phyloP scores from a whole-genome alignment of 345 rosid genomes.

The Salix koriyanagi region DNA sequence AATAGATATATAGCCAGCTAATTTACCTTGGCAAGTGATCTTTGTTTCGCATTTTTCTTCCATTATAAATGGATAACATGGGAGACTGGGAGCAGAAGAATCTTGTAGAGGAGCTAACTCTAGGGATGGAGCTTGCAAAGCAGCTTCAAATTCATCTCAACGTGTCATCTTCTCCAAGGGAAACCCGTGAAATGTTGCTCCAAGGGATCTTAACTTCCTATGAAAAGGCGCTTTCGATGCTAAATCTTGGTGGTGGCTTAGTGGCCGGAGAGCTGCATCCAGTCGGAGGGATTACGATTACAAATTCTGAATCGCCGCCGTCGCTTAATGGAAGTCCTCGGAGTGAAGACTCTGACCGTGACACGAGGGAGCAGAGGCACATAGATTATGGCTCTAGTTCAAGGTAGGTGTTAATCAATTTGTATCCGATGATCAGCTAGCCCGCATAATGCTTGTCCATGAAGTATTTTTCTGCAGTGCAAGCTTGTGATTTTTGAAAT shows the following conservation, averaged over 20 bases:
- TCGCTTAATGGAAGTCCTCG: conserved; percentile 53
- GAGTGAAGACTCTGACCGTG: conserved; percentile 67
- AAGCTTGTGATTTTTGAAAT: neutral
- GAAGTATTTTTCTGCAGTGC: neutral
- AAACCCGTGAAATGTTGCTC: conserved; percentile 40
- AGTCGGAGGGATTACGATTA: conserved; percentile 14
- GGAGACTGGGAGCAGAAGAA: conserved; percentile 54
- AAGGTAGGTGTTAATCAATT: conserved; percentile 20
- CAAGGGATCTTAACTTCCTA: conserved; percentile 53
- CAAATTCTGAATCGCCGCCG: conserved; percentile 42
- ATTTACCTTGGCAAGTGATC: neutral
- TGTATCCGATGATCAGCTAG: neutral
- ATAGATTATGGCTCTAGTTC: conserved; percentile 34
- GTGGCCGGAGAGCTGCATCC: conserved; percentile 8
- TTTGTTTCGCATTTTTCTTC: neutral
- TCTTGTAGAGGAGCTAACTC: conserved; percentile 44
- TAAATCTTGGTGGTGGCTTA: conserved; percentile 20
- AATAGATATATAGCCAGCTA: neutral
- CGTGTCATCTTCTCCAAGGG: conserved; percentile 40
- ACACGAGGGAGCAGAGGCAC: conserved; percentile 33
- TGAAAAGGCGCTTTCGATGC: conserved; percentile 55
- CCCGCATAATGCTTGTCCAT: neutral
- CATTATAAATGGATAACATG: conserved; percentile 26
- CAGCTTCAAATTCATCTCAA: conserved; percentile 44
- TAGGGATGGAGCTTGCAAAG: conserved; percentile 60